A percentile compares a stretch with the other conserved stretches of the same genome.
These are phyloP conservation scores for Mrakia gelida DNA, from an alignment of 768 basidiomycete species.

Conservation along the genomic window DNA sequence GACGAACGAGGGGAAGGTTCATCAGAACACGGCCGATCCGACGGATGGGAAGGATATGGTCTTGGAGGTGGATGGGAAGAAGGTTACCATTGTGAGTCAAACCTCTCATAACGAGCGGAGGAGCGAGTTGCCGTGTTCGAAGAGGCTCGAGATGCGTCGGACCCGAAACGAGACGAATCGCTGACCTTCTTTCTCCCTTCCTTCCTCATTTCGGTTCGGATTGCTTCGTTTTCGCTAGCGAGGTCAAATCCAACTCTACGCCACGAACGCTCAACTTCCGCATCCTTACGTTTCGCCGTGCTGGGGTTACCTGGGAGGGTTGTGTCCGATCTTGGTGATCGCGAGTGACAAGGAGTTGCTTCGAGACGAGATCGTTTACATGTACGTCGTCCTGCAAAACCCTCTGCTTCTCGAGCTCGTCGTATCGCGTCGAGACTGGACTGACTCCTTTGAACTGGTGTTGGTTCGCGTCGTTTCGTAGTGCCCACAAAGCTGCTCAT, in stretches of 20 bases:
- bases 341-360: constrained; percentile 33
- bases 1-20: constrained; percentile 11
- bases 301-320: constrained; percentile 76
- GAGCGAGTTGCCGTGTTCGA: no score
- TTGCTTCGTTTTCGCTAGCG: not conserved
- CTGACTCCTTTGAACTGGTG: no score
- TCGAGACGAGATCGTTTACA: constrained; percentile 31
- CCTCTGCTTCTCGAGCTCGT: not conserved
- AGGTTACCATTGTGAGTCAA: constrained; percentile 24
- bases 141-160: no score
- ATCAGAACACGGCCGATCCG: constrained; percentile 24
- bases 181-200: not conserved
- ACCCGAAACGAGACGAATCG: not conserved
- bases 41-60: constrained; percentile 25
- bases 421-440: no score
- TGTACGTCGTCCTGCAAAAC: constrained; percentile 7
- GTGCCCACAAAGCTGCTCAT: constrained; percentile 83
- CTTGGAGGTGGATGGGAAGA: constrained; percentile 28
- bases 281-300: constrained; percentile 68
- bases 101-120: no score
- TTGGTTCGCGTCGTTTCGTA: constrained; percentile 26
- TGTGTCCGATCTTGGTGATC: constrained; percentile 73
- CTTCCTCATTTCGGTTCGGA: no score
- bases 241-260: constrained; percentile 33
- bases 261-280: constrained; percentile 51